These are phyloP conservation scores for Trichoderma lentiforme DNA, from an alignment of 2,329 filamentous ascomycete species.

Conservation along the genomic window DNA sequence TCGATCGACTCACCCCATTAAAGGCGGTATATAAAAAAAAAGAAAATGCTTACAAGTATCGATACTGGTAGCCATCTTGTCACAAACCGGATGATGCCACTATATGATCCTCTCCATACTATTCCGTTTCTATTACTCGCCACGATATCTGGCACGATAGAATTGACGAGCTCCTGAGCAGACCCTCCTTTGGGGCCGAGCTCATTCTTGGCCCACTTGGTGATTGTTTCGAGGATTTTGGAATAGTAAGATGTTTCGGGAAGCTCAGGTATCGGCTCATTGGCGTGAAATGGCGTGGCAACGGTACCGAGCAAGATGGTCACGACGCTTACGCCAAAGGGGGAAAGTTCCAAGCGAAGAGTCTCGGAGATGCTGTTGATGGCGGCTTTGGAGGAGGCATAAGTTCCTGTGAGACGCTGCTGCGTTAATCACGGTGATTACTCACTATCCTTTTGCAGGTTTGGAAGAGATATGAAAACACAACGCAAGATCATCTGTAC, in stretches of 20 bases:
- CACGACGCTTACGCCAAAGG: conserved; percentile 26
- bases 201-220: conserved; percentile 16
- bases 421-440: background rate
- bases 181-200: conserved; percentile 4
- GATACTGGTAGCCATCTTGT: conserved; percentile 12
- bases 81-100: conserved; percentile 2
- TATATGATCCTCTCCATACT: conserved; percentile 10
- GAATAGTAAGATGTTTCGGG: conserved; percentile 7
- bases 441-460: too few relatives aligned
- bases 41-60: background rate
- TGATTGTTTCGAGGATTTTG: conserved; percentile 2
- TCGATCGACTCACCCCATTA: background rate
- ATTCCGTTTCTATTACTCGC: background rate
- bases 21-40: background rate
- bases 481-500: background rate
- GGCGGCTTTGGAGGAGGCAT: conserved; percentile 19
- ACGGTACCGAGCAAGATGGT: conserved; percentile 16
- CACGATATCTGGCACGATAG: conserved; percentile 6
- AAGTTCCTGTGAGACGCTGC: background rate
- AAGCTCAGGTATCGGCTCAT: conserved; percentile 2
- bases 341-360: conserved; percentile 26
- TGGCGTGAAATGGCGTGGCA: conserved; percentile 5
- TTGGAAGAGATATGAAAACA: background rate
- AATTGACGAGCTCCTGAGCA: background rate
- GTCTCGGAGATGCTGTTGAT: conserved; percentile 23